Evolutionary conservation across 495 filamentous ascomycete genomes (phyloP), one percentile per base, ranked within the genome.

Genomic region (Penicillium herquei): DNA sequence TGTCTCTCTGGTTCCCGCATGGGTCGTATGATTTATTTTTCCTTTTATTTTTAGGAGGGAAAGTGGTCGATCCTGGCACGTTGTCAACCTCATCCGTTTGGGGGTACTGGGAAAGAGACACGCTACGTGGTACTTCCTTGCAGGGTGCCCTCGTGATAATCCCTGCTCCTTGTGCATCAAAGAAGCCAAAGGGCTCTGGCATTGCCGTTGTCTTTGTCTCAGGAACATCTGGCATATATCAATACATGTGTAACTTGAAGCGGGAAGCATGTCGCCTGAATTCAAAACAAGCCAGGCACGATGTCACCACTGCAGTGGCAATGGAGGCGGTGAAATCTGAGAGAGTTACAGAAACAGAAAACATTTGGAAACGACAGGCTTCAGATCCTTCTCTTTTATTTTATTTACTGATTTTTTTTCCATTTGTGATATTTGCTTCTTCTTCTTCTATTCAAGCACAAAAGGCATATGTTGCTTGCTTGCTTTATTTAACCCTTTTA

Each of bases 161-260:
- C 7, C 8, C 41, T 30, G 8, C 17, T 44, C 18, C 17, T 12
- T 12, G 39, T 44, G 17, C 7, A 17, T 42, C 39, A 30, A 17
- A 3, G 7, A 3, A 18, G 13, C 41, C 4, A 26, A 26, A 26
- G 17, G 41, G 41, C 11, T 18, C 17, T 12, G 17, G 14, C 39
- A 7, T 42, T 42, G 39, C 10, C 4, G 37, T 44, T 44, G 16
- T 16, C 43, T 47, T 46, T 13, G 30, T 30, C 16, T 26, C 21
- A 31, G 40, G 37, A n/a, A 9, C 10, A 16, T 1, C 21, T 26
- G 21, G 21, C 21, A 26, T 35, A 34, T 35, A 35, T 37, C 41
- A 6, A 37, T 37, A 37, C 34, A 9, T 54, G 59, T 57, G 51
- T 52, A 12, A 52, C 59, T 43, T 55, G 35, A 41, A 46, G 51